These are phyloP conservation scores for Agarophyton chilense DNA, from an alignment of 23 red algal species.

Conservation along the genomic window DNA sequence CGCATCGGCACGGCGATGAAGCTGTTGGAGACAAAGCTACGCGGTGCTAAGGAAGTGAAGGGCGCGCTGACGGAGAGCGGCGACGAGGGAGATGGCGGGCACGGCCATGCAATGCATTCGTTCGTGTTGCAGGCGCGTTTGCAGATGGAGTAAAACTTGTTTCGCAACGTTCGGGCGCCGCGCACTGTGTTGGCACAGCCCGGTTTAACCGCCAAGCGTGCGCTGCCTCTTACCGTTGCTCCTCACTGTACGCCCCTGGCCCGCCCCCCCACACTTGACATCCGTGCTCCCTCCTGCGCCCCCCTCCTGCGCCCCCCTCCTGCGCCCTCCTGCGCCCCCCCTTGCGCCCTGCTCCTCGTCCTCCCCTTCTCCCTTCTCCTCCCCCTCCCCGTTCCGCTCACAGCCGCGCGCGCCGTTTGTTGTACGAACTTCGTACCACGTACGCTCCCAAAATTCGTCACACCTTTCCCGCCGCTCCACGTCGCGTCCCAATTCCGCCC, in stretches of 20 bases:
- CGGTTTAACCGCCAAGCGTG: background rate
- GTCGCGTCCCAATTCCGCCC: too few species aligned
- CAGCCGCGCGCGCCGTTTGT: too few species aligned
- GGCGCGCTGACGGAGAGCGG: slow-evolving; percentile 38
- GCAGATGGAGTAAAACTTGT: slow-evolving; percentile 37
- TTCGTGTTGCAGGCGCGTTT: slow-evolving; percentile 72
- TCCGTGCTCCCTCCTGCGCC: background rate
- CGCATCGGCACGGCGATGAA: slow-evolving; percentile 38
- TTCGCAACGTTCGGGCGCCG: too few species aligned
- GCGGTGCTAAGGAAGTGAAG: slow-evolving; percentile 73
- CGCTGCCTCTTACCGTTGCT: background rate
- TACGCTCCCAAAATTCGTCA: too few species aligned
- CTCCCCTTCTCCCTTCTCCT: background rate
- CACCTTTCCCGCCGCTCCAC: background rate
- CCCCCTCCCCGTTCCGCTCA: too few species aligned
- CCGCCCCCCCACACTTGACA: background rate
- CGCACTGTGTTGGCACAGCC: too few species aligned
- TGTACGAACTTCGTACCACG: too few species aligned
- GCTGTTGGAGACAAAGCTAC: slow-evolving; percentile 32
- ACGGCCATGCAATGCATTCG: too few species aligned
- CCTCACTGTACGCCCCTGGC: background rate
- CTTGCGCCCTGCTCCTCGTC: background rate
- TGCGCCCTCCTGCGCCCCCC: background rate
- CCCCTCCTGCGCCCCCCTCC: too few species aligned
- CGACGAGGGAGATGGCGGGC: background rate